Evolutionary conservation across 1,284 basidiomycete species (phyloP).

Genomic region (Heterobasidion annosum): DNA sequence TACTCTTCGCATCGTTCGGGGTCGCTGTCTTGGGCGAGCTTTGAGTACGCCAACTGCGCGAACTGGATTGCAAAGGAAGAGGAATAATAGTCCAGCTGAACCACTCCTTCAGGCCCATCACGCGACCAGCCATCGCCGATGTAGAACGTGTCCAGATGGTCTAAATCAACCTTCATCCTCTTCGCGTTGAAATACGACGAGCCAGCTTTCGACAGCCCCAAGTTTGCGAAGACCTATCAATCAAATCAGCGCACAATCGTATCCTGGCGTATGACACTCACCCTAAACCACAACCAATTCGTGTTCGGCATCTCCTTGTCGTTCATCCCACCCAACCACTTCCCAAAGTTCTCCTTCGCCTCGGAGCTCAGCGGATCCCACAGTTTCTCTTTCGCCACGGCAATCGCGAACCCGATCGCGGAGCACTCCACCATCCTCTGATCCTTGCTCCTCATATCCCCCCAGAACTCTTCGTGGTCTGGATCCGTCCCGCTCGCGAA

Average conservation of each 20-base stretch:
- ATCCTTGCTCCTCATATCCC: constrained; percentile 64
- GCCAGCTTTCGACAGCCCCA: constrained; percentile 56
- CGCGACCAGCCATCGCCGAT: constrained; percentile 70
- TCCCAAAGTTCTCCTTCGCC: constrained; percentile 49
- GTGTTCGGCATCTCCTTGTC: constrained; percentile 69
- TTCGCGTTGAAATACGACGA: constrained; percentile 47
- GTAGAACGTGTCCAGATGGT: constrained; percentile 74
- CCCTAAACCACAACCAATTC: constrained; percentile 79
- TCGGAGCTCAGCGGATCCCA: constrained; percentile 51
- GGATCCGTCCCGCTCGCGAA: constrained; percentile 63
- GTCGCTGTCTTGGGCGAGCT: constrained; percentile 54
- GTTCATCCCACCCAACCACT: constrained; percentile 69
- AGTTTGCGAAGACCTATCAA: constrained; percentile 62
- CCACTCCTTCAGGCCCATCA: constrained; percentile 68
- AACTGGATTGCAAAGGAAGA: constrained; percentile 57
- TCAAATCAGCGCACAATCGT: too few species aligned
- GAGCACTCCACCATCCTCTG: constrained; percentile 81
- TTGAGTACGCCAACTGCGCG: constrained; percentile 66
- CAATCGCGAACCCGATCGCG: constrained; percentile 65
- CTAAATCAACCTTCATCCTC: constrained; percentile 67
- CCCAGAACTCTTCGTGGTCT: constrained; percentile 64
- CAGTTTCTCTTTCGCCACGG: constrained; percentile 55
- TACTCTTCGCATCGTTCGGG: constrained; percentile 58
- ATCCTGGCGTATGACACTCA: constrained; percentile 12
- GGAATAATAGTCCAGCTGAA: constrained; percentile 76